Evolutionary conservation across 495 filamentous ascomycete genomes (phyloP), one percentile per base, ranked within the genome.

Genomic region (Aspergillus haitiensis): DNA sequence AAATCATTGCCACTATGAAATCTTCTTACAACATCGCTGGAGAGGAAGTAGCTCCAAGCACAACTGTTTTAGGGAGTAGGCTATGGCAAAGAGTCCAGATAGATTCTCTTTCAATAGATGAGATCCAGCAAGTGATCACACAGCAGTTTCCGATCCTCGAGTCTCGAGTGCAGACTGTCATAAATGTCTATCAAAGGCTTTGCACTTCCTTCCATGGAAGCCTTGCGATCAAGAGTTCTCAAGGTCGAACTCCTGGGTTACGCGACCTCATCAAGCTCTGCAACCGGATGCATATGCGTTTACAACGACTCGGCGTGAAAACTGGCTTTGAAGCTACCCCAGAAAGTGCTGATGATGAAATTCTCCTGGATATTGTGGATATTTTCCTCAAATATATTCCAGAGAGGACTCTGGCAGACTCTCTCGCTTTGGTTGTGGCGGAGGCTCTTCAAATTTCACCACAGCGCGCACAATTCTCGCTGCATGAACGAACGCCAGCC

Each of bases 191-290:
- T 67, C 75, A 83, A 15, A 78, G 81, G 32, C 78, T 95, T 12
- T 82, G 86, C 61, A 72, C 74, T 50, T 74, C 77, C 11, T 80
- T 80, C 56, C 77, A 78, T 57, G 76, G 75, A 55, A 78, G 71
- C 52, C 66, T 78, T 45, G 75, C 75, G 1, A 77, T 76, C 59
- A 78, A 75, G 55, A 75, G 73, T 56, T 76, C 77, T 7, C 77
- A 78, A 44, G 77, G 77, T 16, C 74, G 77, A 15, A 78, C 73
- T 11, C 77, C 77, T 15, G 91, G 86, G 12, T 87, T 92, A 27
- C 81, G 91, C 58, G 93, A 97, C 70, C 75, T 99, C 16, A 78
- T 98, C 62, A 96, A 96, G 69, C 93, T 95, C 84, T 96, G 91
- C 70, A 81, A 81, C 35, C 84, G 95, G 48, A 75, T 96, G 34